Evolutionary conservation across 192 early-diverging fungal genomes (phyloP), one percentile per base, ranked within the genome.

Genomic region (Backusella parvicylindrica): DNA sequence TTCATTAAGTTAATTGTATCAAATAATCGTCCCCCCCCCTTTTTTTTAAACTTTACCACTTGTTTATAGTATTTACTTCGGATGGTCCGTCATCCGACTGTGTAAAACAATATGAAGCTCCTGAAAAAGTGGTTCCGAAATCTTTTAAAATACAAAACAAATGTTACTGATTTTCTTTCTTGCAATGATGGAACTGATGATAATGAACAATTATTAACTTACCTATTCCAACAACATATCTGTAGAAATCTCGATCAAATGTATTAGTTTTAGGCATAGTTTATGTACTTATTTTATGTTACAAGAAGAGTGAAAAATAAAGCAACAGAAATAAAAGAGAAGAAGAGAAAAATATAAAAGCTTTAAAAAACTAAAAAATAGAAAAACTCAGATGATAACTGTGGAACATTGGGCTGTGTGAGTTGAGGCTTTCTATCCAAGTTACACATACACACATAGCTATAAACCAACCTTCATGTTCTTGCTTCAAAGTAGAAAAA

Each of bases 81-180:
- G 26, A 76, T 68, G 6, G 76, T 76, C 78, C 76, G 31, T 30
- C 26, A 28, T 81, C 80, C 13, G 79, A 75, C 69, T 70, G 49
- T 23, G 68, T 70, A 41, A 82, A 81, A 30, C 78, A 75, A 76
- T 86, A 86, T 21, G 77, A 83, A 38, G 81, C 79, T 16, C 84
- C 84, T 9, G 83, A 82, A 70, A 82, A 84, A 4, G 83, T 84
- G 6, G 83, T 82, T 65, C 83, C 83, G 75, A 80, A 70, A 41
- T 70, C 68, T 70, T 9, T 13, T 21, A 8, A 38, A 60, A 63
- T 2, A 21, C 1, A 63, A 32, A 41, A 56, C 12, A 40, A 11
- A 30, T 70, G 16, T 26, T 37, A 31, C 13, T 21, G 1, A n/a
- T 60, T 49, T 23, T 26, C 6, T 26, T 40, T 15, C 43, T 16